Evolutionary conservation across 2,329 filamentous ascomycete species (phyloP), one percentile per base, ranked within the genome.

Genomic region (Ophiostoma tasmaniense): DNA sequence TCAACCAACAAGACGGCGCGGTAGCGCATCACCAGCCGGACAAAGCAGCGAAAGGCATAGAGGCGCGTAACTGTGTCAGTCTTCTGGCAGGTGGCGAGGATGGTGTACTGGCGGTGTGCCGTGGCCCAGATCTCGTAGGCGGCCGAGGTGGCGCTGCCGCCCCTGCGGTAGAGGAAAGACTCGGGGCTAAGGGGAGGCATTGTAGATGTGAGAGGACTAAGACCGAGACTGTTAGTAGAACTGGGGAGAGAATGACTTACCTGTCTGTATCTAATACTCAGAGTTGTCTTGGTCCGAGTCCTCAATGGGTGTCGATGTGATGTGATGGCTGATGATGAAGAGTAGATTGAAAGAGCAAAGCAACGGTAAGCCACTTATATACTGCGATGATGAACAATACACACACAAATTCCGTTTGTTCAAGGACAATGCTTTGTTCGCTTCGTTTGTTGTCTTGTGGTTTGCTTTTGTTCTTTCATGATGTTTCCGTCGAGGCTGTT

Each of bases 81-180:
- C n/a, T 30, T 14, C 35, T 22, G 28, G 28, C 37, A 66, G 5
- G 62, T 64, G 30, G 59, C 39, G 13, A 68, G 30, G 45, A 66
- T 45, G 11, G 35, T 20, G 39, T 66, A 71, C 17, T 66, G 68
- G 37, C 68, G 68, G 55, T 69, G 70, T 7, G 55, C 70, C 2
- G 66, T 25, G 25, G 28, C 66, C 68, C 70, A 69, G 62, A 71
- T 39, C 67, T 69, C 68, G 20, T 28, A 20, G 11, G 50, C 66
- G 2, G 55, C 62, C 28, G 68, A 50, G 3, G 67, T 69, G 11
- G 67, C 50, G 22, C 50, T 50, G 22, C 55, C 33, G 42, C 70
- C 45, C 2, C 55, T 42, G 59, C 62, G 62, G 25, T 33, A 55
- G 13, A 69, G 64, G 25, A 59, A 71, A 25, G 50, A 20, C n/a